phyloP scores from a whole-genome alignment of 2,329 filamentous ascomycete genomes.

The Aspergillus sp. region DNA sequence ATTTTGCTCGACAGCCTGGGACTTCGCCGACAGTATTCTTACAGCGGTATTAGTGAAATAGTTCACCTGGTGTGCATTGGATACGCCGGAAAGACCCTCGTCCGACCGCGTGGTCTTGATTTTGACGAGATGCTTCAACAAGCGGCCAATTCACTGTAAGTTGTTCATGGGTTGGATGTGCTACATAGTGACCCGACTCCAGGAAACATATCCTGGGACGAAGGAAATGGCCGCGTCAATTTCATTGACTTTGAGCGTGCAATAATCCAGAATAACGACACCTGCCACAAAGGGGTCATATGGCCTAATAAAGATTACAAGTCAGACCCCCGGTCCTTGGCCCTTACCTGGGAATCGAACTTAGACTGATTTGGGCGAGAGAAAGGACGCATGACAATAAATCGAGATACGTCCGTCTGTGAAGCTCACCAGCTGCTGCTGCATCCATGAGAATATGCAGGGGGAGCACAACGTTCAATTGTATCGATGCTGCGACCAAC shows the following conservation, averaged over 20 bases:
- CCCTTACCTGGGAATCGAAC: not conserved
- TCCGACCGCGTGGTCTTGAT: constrained; percentile 13
- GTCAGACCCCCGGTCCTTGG: not conserved
- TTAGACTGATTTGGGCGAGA: constrained; percentile 10
- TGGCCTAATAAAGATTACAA: constrained; percentile 15
- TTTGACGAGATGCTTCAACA: constrained; percentile 9
- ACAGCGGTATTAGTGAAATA: constrained; percentile 25
- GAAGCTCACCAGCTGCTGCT: too few species aligned
- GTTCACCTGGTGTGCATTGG: constrained; percentile 26
- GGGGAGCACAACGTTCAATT: too few species aligned
- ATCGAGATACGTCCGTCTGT: not conserved
- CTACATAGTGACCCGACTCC: constrained; percentile 23
- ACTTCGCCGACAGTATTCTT: constrained; percentile 22
- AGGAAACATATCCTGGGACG: constrained; percentile 17
- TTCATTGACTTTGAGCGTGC: constrained; percentile 26
- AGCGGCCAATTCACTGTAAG: constrained; percentile 21
- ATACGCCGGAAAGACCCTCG: constrained; percentile 20
- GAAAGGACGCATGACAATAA: constrained; percentile 11
- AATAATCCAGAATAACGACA: constrained; percentile 10
- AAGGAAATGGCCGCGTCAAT: constrained; percentile 17
- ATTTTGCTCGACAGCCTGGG: constrained; percentile 28
- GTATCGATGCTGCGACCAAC: too few species aligned
- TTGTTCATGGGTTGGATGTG: constrained; percentile 21
- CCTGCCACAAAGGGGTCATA: constrained; percentile 12
- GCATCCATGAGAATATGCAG: too few species aligned